Conservation (phyloP, 192 early-diverging fungal genomes). For the Coemansia sp. region DNA sequence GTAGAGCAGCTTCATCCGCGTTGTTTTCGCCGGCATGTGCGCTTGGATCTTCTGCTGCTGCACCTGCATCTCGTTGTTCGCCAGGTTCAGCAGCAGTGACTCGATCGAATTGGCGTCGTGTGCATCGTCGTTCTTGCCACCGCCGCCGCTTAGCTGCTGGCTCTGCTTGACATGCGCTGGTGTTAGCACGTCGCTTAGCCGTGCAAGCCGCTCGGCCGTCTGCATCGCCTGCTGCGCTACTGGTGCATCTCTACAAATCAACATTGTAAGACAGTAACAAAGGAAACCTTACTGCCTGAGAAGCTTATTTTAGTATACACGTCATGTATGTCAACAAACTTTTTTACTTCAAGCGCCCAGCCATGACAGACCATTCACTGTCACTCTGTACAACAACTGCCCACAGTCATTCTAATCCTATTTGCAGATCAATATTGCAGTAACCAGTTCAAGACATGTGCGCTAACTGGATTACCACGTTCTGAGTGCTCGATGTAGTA, state of each 20-base stretch:
- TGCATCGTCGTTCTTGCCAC: background rate
- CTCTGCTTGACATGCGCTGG: conserved; percentile 31
- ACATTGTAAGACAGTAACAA: background rate
- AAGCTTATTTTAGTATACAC: background rate
- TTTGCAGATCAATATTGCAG: no score
- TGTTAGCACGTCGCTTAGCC: conserved; percentile 48
- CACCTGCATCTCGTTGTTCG: conserved; percentile 52
- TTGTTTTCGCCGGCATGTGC: conserved; percentile 45
- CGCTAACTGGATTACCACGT: no score
- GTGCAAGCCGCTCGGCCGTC: conserved; percentile 49
- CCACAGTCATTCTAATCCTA: no score
- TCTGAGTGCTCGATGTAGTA: no score
- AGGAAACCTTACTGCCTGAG: background rate
- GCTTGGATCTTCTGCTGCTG: conserved; percentile 52
- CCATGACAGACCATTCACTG: no score
- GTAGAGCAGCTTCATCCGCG: conserved; percentile 52
- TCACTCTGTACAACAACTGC: no score
- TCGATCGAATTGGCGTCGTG: conserved; percentile 44
- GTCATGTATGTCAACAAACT: no score
- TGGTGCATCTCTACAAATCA: conserved; percentile 29
- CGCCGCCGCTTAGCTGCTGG: background rate
- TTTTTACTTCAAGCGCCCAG: no score
- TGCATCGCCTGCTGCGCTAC: conserved; percentile 40
- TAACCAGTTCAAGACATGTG: no score
- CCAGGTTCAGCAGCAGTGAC: conserved; percentile 44